Evolutionary conservation across 495 filamentous ascomycete genomes (phyloP), one percentile per base, ranked within the genome.

Genomic region (Usnea hakonensis): DNA sequence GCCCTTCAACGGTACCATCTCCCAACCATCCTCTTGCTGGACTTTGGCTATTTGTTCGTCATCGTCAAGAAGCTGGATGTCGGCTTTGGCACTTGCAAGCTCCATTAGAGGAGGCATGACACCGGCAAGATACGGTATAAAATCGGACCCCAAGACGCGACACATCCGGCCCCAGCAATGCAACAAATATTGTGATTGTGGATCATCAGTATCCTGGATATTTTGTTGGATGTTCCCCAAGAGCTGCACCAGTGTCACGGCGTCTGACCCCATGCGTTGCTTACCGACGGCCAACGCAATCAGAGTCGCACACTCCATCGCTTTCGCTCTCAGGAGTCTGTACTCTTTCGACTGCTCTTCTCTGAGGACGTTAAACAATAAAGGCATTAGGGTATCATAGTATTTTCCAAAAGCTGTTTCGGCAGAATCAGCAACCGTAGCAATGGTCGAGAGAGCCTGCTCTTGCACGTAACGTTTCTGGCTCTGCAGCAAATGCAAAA

Each of bases 151-250:
- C 61, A 99, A 81, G 23, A 97, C 93, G 54, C 94, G 87, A 74
- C 92, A 97, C 95, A 99, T 97, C 33, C 95, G 85, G 53, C 95
- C 95, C 95, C 95, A 99, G 77, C 94, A 99, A 79, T 99, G 95
- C 69, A 97, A 88, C 21, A 99, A 84, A 73, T 99, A 99, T 65
- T 93, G 90, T 11, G 90, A 90, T 74, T 99, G 95, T 32, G 95
- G 95, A 71, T 99, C 95, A 69, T 97, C 95, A 17, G 90, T 78
- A 68, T 99, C 95, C 28, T 85, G 85, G 61, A 97, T 93, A 68
- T 83, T 87, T 67, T 89, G 75, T 67, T 99, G 95, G 59, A 97
- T 95, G 52, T 79, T 83, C 6, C 87, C 94, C 57, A 99, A 78
- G 19, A 95, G 81, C 66, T 95, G 84, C 32, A 97, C 92, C 36